Conservation (phyloP, 148 eudicot genomes). For the Drosera capensis region DNA sequence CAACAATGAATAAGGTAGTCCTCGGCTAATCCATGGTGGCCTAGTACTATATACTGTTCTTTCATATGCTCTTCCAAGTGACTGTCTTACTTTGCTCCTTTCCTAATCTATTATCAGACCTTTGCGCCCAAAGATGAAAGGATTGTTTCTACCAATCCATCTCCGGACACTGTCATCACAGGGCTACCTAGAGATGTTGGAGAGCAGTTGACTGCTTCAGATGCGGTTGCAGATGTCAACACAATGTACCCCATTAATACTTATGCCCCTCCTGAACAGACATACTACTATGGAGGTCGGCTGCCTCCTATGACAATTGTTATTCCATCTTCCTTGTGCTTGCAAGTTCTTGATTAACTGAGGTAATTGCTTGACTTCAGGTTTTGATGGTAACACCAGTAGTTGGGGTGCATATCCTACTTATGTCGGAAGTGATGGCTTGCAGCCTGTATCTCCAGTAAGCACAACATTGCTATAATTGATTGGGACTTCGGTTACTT, state of each 20-base stretch:
- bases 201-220: conserved; percentile 39
- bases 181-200: conserved; percentile 40
- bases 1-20: too few species aligned
- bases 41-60: too few species aligned
- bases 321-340: neutral
- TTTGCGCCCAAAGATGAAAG: conserved; percentile 72
- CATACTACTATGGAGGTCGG: conserved; percentile 80
- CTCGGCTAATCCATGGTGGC: neutral
- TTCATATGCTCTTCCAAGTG: too few species aligned
- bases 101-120: conserved; percentile 35
- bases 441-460: conserved; percentile 90
- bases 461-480: conserved; percentile 12
- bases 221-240: conserved; percentile 31
- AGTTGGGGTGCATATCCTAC: conserved; percentile 75
- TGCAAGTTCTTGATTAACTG: neutral
- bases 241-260: conserved; percentile 28
- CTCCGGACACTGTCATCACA: conserved; percentile 48
- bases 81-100: too few species aligned
- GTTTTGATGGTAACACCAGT: conserved; percentile 48
- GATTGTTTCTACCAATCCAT: conserved; percentile 56
- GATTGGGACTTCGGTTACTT: neutral
- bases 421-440: conserved; percentile 59
- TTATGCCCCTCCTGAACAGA: conserved; percentile 51
- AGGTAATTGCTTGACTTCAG: conserved; percentile 20
- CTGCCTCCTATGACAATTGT: conserved; percentile 2